Evolutionary conservation across 2,329 filamentous ascomycete species (phyloP).

Genomic region (Hypoxylon sp.): DNA sequence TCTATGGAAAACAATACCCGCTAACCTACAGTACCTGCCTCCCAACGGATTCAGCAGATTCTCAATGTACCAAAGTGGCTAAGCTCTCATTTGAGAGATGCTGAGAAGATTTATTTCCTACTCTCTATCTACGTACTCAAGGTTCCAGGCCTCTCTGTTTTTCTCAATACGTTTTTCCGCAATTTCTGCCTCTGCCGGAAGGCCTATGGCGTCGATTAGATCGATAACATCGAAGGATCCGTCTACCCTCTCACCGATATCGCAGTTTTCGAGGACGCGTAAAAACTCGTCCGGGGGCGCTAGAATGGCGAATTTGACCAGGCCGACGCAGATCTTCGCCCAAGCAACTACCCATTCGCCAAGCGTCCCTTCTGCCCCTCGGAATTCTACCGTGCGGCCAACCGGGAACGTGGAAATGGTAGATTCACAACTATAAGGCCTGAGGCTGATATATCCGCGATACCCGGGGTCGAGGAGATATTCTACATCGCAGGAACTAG

Average conservation of each 20-base stretch:
- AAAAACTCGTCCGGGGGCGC: constrained; percentile 34
- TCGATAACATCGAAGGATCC: constrained; percentile 50
- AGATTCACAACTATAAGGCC: not conserved
- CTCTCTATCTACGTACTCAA: constrained; percentile 20
- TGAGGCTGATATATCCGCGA: constrained; percentile 12
- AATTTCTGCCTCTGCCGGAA: constrained; percentile 42
- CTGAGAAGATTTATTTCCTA: too few species aligned
- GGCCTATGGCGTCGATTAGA: constrained; percentile 44
- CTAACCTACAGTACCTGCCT: not conserved
- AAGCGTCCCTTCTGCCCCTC: constrained; percentile 36
- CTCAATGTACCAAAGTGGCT: not conserved
- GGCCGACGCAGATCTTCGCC: constrained; percentile 43
- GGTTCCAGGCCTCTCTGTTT: constrained; percentile 14
- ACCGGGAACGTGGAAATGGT: not conserved
- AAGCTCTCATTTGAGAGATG: too few species aligned
- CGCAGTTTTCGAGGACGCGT: constrained; percentile 38
- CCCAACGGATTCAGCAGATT: not conserved
- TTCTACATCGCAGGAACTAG: constrained; percentile 30
- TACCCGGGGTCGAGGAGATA: not conserved
- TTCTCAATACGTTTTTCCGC: constrained; percentile 36
- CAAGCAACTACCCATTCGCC: constrained; percentile 40
- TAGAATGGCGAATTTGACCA: constrained; percentile 44
- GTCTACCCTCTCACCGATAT: constrained; percentile 60
- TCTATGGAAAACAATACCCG: not conserved
- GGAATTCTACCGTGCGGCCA: constrained; percentile 44